Percentiles rank a stretch among this genome's conserved stretches.
Evolutionary conservation across 1,284 basidiomycete genomes (phyloP).

Genomic region (Calocybe gambosa): DNA sequence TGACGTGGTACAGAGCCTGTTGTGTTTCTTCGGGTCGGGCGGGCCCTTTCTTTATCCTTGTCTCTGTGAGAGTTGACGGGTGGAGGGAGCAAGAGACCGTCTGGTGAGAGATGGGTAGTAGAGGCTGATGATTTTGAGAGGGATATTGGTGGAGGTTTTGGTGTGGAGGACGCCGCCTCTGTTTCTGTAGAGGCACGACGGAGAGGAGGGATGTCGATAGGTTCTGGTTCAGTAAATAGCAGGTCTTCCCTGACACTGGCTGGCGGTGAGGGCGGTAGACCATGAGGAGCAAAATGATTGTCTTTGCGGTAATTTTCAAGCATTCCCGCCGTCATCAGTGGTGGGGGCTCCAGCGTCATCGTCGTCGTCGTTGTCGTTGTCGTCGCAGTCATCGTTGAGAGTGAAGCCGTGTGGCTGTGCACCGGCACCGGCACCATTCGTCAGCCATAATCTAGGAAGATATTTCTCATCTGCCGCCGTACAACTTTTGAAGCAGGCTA

Average conservation of each 20-base stretch:
- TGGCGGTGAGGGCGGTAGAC: slow-evolving; percentile 60
- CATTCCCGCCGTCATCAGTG: no score
- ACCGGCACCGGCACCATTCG: no score
- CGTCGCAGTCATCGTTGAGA: background rate
- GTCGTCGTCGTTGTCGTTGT: background rate
- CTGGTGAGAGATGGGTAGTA: slow-evolving; percentile 32
- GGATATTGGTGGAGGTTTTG: slow-evolving; percentile 7
- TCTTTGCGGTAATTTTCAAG: background rate
- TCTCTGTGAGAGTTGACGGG: slow-evolving; percentile 21
- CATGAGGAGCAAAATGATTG: background rate
- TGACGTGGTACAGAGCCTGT: slow-evolving; percentile 30
- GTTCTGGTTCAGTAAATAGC: slow-evolving; percentile 5
- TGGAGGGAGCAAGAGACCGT: slow-evolving; percentile 49
- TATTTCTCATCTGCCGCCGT: no score
- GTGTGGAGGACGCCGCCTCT: slow-evolving; percentile 15
- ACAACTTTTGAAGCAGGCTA: no score
- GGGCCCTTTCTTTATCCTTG: slow-evolving; percentile 10
- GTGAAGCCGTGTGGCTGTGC: background rate
- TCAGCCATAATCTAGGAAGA: background rate
- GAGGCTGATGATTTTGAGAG: slow-evolving; percentile 3
- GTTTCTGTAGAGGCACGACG: background rate
- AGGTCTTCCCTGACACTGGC: slow-evolving; percentile 39
- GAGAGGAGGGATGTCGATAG: slow-evolving; percentile 19
- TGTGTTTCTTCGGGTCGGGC: slow-evolving; percentile 45
- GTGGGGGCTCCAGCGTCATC: background rate